Evolutionary conservation across 441 rosid genomes (phyloP).

Genomic region (Bocquillonia castaneifolia): DNA sequence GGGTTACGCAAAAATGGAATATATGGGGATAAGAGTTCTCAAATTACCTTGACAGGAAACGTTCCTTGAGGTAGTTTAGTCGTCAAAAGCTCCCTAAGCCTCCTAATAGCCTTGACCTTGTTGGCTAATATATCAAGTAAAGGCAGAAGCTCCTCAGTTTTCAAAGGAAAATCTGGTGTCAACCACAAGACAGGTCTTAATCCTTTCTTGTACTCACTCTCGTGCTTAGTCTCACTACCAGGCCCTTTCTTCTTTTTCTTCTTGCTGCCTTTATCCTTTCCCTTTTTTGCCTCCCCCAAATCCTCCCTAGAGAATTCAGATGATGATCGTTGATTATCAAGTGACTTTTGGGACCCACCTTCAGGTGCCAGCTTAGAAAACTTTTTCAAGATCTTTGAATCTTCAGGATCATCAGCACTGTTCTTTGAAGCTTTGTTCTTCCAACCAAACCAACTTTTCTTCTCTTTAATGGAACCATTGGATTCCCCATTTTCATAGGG

Average conservation of each 20-base stretch:
- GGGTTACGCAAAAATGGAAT: neutral
- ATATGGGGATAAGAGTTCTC: neutral
- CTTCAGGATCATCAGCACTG: constrained; percentile 56
- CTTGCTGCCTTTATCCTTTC: constrained; percentile 66
- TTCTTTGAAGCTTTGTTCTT: constrained; percentile 71
- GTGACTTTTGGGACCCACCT: constrained; percentile 52
- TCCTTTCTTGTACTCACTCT: constrained; percentile 94
- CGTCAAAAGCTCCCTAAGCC: constrained; percentile 95
- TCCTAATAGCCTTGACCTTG: constrained; percentile 93
- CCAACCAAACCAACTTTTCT: constrained; percentile 97
- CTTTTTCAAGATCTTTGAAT: constrained; percentile 63
- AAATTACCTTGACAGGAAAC: constrained; percentile 90
- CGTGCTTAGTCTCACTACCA: constrained; percentile 54
- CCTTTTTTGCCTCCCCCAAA: constrained; percentile 49
- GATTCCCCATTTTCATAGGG: constrained; percentile 53
- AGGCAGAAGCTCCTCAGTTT: constrained; percentile 86
- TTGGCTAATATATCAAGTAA: constrained; percentile 93
- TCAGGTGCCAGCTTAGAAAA: constrained; percentile 76
- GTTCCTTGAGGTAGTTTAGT: constrained; percentile 90
- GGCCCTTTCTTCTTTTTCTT: constrained; percentile 76
- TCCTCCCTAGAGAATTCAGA: constrained; percentile 60
- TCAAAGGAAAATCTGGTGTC: constrained; percentile 89
- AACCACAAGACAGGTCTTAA: constrained; percentile 94
- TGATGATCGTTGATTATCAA: constrained; percentile 51
- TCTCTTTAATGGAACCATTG: constrained; percentile 62